Percentiles rank a stretch among this genome's conserved stretches.
phyloP scores from a whole-genome alignment of 306 rosid species.

The Trichosanthes truncata region DNA sequence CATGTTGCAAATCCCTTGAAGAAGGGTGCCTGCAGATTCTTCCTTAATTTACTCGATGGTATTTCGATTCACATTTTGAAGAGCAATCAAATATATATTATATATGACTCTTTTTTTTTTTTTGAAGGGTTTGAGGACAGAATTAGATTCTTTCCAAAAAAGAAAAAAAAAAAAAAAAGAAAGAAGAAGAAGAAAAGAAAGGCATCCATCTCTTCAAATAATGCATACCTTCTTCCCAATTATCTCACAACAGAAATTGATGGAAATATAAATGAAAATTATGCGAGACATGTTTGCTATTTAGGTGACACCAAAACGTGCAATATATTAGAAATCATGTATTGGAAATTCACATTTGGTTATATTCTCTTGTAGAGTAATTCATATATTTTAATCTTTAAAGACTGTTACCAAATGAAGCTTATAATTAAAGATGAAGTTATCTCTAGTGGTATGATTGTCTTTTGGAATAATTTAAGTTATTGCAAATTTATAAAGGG shows the following conservation, averaged over 20 bases:
- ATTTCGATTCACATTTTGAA: neutral
- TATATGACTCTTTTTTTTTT: neutral
- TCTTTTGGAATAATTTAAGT: no score
- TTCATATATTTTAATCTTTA: neutral
- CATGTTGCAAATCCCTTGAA: constrained; percentile 7
- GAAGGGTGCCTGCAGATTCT: neutral
- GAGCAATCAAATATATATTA: neutral
- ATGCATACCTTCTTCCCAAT: neutral
- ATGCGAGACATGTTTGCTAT: constrained; percentile 33
- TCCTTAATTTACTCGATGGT: constrained; percentile 2
- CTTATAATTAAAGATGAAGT: no score
- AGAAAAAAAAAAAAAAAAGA: neutral
- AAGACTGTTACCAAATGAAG: no score
- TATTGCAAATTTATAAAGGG: no score
- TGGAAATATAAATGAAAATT: constrained; percentile 14
- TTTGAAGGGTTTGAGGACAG: neutral
- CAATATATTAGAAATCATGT: neutral
- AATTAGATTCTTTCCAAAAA: neutral
- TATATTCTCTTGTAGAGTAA: neutral
- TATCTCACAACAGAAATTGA: constrained; percentile 14
- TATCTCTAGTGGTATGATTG: no score
- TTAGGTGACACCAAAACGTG: constrained; percentile 49
- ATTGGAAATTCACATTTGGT: neutral
- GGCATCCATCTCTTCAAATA: neutral
- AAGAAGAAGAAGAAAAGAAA: no score